These are phyloP conservation scores for Paratinospora sagittata DNA, from an alignment of 164 flowering plant species.

Conservation along the genomic window DNA sequence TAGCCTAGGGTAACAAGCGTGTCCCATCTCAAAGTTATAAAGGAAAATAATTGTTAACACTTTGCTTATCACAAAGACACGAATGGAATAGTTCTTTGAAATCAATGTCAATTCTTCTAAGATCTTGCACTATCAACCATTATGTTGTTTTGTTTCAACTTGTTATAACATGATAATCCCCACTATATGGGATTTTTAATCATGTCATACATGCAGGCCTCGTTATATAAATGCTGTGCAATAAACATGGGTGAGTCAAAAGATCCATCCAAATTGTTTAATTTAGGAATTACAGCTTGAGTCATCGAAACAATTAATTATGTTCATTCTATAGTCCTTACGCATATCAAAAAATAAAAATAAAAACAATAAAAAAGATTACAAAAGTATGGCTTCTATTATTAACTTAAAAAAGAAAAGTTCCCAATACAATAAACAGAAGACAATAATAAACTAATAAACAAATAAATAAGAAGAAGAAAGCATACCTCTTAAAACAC, in stretches of 20 bases:
- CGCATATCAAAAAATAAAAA: not conserved
- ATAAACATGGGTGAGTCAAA: not conserved
- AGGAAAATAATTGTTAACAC: no score
- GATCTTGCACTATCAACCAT: no score
- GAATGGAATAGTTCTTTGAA: no score
- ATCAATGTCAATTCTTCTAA: no score
- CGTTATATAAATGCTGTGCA: no score
- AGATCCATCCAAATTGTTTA: not conserved
- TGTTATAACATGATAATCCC: not conserved
- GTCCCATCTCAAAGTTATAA: no score
- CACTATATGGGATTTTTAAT: not conserved
- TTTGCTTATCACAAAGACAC: no score
- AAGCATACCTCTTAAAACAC: conserved; percentile 80
- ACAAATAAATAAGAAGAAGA: not conserved
- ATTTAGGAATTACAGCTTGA: not conserved
- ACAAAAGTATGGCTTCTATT: not conserved
- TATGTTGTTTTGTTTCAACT: not conserved
- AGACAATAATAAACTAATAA: no score
- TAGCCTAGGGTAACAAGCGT: no score
- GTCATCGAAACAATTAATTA: not conserved
- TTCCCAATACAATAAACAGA: not conserved
- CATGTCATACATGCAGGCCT: not conserved
- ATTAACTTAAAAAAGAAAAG: not conserved
- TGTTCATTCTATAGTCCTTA: not conserved
- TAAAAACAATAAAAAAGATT: not conserved